Evolutionary conservation across 164 flowering plant species (phyloP).

Genomic region (Nelumbo lutea): DNA sequence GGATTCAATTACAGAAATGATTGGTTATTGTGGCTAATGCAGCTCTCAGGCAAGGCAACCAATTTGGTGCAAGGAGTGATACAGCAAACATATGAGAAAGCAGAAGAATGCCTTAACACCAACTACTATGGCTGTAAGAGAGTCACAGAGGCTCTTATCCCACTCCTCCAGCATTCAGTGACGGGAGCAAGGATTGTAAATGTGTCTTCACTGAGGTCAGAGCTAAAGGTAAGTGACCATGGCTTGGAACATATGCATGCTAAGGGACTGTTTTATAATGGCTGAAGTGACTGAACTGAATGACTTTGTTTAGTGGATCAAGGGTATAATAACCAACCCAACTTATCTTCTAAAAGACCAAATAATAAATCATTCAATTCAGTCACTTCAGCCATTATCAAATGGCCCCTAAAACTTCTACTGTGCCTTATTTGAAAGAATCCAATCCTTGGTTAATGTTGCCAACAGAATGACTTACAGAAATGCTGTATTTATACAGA

Average conservation of each 20-base stretch:
- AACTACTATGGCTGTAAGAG: conserved; percentile 50
- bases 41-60: conserved; percentile 63
- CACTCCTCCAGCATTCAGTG: conserved; percentile 36
- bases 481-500: conserved; percentile 20
- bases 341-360: too few species aligned
- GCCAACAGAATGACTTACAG: neutral
- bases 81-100: conserved; percentile 34
- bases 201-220: conserved; percentile 51
- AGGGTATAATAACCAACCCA: too few species aligned
- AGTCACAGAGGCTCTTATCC: conserved; percentile 49
- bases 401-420: too few species aligned
- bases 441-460: neutral
- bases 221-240: conserved; percentile 26
- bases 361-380: too few species aligned
- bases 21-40: conserved; percentile 7
- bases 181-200: conserved; percentile 46
- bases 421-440: neutral
- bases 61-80: conserved; percentile 43
- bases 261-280: too few species aligned
- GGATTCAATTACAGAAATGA: too few species aligned
- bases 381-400: too few species aligned
- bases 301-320: too few species aligned
- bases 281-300: too few species aligned
- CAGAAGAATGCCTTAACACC: conserved; percentile 45
- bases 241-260: too few species aligned